These are phyloP conservation scores for Lepidium sativum DNA, from an alignment of 345 rosid species.

Conservation along the genomic window DNA sequence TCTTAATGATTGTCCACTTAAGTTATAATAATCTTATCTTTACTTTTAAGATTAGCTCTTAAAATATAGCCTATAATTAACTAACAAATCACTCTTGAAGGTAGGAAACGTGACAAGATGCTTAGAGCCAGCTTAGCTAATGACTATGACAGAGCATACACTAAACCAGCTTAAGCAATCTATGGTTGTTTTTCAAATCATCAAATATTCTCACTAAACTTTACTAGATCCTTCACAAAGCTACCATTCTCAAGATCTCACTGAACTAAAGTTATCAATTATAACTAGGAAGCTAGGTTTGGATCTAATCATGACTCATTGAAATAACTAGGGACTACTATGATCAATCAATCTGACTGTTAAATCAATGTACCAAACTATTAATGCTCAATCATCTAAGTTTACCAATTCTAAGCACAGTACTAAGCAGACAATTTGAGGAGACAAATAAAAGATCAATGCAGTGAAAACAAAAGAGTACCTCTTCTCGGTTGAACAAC, in stretches of 20 bases:
- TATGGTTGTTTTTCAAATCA: not conserved
- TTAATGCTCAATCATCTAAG: not conserved
- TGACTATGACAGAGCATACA: not conserved
- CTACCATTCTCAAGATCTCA: constrained; percentile 6
- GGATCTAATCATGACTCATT: not conserved
- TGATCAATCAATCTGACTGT: not conserved
- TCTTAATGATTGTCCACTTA: constrained; percentile 5
- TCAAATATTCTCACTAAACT: not conserved
- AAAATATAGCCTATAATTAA: not conserved
- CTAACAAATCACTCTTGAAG: not conserved
- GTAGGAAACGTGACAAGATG: constrained; percentile 20
- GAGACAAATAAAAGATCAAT: not conserved
- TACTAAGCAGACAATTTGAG: not conserved
- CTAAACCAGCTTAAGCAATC: not conserved
- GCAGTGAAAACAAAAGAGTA: constrained; percentile 15
- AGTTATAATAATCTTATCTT: not conserved
- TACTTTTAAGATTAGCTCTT: not conserved
- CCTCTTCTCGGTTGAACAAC: constrained; percentile 78
- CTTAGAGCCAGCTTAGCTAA: constrained; percentile 1
- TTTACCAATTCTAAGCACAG: not conserved
- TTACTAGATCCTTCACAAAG: not conserved
- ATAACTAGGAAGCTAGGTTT: not conserved
- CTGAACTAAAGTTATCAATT: not conserved
- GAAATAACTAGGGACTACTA: not conserved
- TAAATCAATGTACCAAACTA: not conserved